These are phyloP conservation scores for Paraphaeosphaeria minitans DNA, from an alignment of 2,329 filamentous ascomycete species.

Conservation along the genomic window DNA sequence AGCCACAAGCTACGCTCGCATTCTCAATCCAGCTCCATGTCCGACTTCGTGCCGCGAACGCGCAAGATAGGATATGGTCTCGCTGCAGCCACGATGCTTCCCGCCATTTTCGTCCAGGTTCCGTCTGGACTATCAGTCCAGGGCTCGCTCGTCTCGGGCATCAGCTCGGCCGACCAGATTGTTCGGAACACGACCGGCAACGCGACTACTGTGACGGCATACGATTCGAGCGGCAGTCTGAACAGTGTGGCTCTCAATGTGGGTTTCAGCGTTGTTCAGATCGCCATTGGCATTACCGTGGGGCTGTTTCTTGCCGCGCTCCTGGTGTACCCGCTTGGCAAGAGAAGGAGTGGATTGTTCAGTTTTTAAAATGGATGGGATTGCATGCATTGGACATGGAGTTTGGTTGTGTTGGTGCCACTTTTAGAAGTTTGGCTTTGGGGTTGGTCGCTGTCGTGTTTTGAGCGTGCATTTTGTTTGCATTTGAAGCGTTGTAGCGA, in stretches of 20 bases:
- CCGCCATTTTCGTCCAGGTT: slow-evolving; percentile 78
- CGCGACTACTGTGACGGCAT: slow-evolving; percentile 44
- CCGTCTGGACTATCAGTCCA: slow-evolving; percentile 64
- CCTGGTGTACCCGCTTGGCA: slow-evolving; percentile 56
- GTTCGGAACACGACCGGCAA: slow-evolving; percentile 52
- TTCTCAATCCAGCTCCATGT: slow-evolving; percentile 29
- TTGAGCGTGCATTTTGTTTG: background rate
- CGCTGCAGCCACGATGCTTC: slow-evolving; percentile 82
- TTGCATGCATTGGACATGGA: background rate
- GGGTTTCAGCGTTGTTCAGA: slow-evolving; percentile 55
- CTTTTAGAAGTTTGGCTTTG: background rate
- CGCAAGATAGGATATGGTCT: slow-evolving; percentile 69
- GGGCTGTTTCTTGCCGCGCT: slow-evolving; percentile 56
- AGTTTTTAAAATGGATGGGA: slow-evolving; percentile 30
- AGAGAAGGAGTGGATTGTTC: slow-evolving; percentile 50
- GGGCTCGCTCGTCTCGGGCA: slow-evolving; percentile 61
- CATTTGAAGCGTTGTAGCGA: slow-evolving; percentile 7
- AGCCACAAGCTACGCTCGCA: slow-evolving; percentile 26
- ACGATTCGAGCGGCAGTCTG: slow-evolving; percentile 29
- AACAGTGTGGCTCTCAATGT: slow-evolving; percentile 56
- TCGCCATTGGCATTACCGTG: slow-evolving; percentile 58
- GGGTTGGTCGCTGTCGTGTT: background rate
- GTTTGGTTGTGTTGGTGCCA: background rate
- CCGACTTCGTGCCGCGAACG: slow-evolving; percentile 29
- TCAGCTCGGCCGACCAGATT: slow-evolving; percentile 63